phyloP scores from a whole-genome alignment of 352 stramenopile species.

The Pythium graminicola region DNA sequence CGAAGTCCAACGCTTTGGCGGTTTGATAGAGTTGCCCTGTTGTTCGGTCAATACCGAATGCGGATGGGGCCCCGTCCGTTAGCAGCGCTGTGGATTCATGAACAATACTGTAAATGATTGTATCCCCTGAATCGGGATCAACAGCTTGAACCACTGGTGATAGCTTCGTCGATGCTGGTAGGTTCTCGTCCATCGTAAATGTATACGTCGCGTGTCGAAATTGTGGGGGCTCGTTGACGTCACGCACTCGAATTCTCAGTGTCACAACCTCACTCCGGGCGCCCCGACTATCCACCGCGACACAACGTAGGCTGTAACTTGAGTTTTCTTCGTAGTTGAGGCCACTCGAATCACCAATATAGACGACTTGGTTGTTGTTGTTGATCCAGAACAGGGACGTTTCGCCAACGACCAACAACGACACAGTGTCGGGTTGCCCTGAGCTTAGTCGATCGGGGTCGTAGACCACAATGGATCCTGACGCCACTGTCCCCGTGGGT shows the following conservation, averaged over 20 bases:
- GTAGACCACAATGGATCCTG: slow-evolving; percentile 1
- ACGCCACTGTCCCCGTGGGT: slow-evolving; percentile 1
- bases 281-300: slow-evolving; percentile 17
- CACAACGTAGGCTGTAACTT: slow-evolving; percentile 11
- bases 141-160: slow-evolving; percentile 10
- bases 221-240: slow-evolving; percentile 32
- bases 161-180: slow-evolving; percentile 15
- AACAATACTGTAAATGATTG: slow-evolving; percentile 22
- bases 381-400: slow-evolving; percentile 2
- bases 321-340: slow-evolving; percentile 21
- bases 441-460: slow-evolving; percentile 21
- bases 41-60: slow-evolving; percentile 36
- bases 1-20: slow-evolving; percentile 29
- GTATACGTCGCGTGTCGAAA: slow-evolving; percentile 2
- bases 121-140: slow-evolving; percentile 27
- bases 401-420: background rate
- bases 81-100: slow-evolving; percentile 7
- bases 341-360: background rate
- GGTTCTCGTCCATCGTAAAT: slow-evolving; percentile 28
- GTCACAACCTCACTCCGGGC: slow-evolving; percentile 5
- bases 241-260: slow-evolving; percentile 20
- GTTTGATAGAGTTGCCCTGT: slow-evolving; percentile 36
- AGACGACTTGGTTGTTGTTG: slow-evolving; percentile 1
- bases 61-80: slow-evolving; percentile 13
- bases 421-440: slow-evolving; percentile 5